phyloP scores from a whole-genome alignment of 495 filamentous ascomycete genomes.

The Tetracladium setigerum region DNA sequence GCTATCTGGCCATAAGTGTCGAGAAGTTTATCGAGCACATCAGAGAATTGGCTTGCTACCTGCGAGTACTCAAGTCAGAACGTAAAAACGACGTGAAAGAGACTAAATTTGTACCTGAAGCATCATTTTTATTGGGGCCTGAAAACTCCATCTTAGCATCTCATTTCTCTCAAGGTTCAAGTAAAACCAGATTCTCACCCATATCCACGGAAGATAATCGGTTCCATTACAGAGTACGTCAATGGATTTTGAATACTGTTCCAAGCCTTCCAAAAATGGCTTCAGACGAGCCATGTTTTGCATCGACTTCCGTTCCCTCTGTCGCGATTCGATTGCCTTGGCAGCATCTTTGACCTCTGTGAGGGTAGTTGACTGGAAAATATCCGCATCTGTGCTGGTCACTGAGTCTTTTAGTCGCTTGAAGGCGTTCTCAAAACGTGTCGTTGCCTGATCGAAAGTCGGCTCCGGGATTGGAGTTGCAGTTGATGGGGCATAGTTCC shows the following conservation, averaged over 20 bases:
- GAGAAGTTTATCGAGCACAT: conserved; percentile 26
- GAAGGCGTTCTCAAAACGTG: conserved; percentile 15
- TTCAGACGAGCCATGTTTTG: conserved; percentile 25
- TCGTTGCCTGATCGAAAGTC: too few relatives aligned
- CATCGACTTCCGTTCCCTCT: conserved; percentile 11
- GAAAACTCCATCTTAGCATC: background rate
- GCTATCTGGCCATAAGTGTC: conserved; percentile 30
- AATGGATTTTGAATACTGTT: conserved; percentile 26
- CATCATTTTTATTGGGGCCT: conserved; percentile 10
- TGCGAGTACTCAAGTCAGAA: conserved; percentile 8
- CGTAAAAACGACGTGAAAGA: conserved; percentile 11
- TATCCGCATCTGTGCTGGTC: conserved; percentile 16
- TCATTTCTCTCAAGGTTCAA: background rate
- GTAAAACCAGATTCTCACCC: conserved; percentile 15
- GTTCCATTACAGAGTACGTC: conserved; percentile 33
- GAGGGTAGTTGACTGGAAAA: conserved; percentile 21
- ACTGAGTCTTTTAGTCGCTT: conserved; percentile 17
- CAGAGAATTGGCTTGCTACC: conserved; percentile 10
- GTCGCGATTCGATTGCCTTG: conserved; percentile 18
- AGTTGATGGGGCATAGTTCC: too few relatives aligned
- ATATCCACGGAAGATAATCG: conserved; percentile 31
- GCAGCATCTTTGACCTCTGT: conserved; percentile 23
- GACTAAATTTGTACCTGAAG: conserved; percentile 13
- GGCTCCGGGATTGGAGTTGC: too few relatives aligned
- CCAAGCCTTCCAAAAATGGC: conserved; percentile 25